Evolutionary conservation across 441 rosid genomes (phyloP), one percentile per base, ranked within the genome.

Genomic region (Pelargonium myrrhifolium): DNA sequence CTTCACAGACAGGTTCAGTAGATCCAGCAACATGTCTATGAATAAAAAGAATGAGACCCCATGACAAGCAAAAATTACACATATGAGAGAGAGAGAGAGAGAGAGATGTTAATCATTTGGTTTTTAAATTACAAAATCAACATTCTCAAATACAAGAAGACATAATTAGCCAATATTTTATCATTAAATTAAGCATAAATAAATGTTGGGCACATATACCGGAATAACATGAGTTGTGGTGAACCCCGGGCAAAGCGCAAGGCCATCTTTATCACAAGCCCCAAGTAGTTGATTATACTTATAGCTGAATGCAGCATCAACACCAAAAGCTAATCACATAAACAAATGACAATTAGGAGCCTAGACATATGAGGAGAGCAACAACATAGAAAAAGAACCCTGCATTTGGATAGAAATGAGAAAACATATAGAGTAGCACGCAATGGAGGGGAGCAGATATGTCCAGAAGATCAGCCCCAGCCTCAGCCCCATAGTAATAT

Each of bases 231-330:
- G 96, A 65, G 85, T 87, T 58, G 98, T 87, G 65, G 84, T 85
- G 80, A 85, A 93, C 53, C 97, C 97, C 1, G 93, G 91, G 75
- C 89, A 87, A 67, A 93, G 58, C 72, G 89, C 97, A 74, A 93
- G 83, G 65, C 98, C 93, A 72, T 93, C 96, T 76, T 84, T 80
- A 67, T 78, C 75, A 80, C 96, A 93, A 70, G 85, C 64, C 61
- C 96, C 94, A 71, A 76, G 87, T 69, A 76, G 88, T 75, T 87
- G 94, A 79, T 93, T 93, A 75, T 89, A 87, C 77, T 85, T 87
- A 61, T 90, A 93, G 83, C 97, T 89, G 83, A 93, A 93, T 72
- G 86, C 98, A 73, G 97, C 90, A 80, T 93, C 97, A 51, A 90
- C 93, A 62, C 98, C 98, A 77, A 90, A 93, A 20, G 96, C 97